phyloP scores from a whole-genome alignment of 129 eudicot species.

The Tanacetum coccineum region DNA sequence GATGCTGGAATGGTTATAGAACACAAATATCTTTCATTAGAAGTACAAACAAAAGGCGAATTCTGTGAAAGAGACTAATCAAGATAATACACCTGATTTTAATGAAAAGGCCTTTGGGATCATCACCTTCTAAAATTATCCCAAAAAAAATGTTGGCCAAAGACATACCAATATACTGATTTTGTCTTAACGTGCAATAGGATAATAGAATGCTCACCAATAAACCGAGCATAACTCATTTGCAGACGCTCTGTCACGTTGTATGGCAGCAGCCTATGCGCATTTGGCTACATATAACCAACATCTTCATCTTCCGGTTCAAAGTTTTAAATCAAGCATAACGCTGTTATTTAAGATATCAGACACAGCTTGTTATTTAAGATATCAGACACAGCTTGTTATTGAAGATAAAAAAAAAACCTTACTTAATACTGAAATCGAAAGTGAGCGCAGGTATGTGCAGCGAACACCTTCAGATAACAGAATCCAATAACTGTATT shows the following conservation, averaged over 20 bases:
- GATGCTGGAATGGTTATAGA: not conserved
- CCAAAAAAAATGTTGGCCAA: conserved; percentile 5
- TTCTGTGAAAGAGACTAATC: conserved; percentile 19
- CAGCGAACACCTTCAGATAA: conserved; percentile 31
- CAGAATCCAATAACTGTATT: not conserved
- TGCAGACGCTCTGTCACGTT: not conserved
- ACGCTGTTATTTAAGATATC: not conserved
- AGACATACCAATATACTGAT: conserved; percentile 2
- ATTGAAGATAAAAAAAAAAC: not conserved
- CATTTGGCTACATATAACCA: not conserved
- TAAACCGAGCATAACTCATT: not conserved
- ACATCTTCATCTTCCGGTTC: not conserved
- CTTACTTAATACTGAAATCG: conserved; percentile 26
- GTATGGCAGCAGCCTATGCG: not conserved
- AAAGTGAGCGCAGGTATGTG: not conserved
- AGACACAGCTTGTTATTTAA: not conserved
- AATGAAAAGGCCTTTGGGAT: not conserved
- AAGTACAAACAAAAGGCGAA: conserved; percentile 10
- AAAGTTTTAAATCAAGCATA: not conserved
- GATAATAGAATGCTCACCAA: not conserved
- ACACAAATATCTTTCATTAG: not conserved
- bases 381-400: not conserved
- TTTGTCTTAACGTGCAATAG: not conserved
- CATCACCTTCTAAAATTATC: conserved; percentile 7
- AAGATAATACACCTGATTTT: not conserved